A percentile compares a stretch with the other conserved stretches of the same genome.
Evolutionary conservation across 345 rosid genomes (phyloP).

Genomic region (Citrus trifoliata): DNA sequence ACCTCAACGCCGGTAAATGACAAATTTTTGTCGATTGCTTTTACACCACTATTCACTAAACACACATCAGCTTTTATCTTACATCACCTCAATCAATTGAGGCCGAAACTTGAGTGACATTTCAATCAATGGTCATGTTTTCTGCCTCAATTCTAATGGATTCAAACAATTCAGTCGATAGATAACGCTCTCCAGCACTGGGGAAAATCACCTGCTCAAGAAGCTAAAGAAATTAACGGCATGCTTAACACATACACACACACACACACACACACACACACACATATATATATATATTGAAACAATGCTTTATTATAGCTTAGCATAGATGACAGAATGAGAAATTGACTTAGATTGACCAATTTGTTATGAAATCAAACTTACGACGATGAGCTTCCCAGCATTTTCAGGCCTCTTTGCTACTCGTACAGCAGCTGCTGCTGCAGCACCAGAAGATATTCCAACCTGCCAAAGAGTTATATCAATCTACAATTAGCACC

Average conservation of each 20-base stretch:
- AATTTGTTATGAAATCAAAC: neutral
- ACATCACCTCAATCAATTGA: too few relatives aligned
- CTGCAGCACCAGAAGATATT: conserved; percentile 62
- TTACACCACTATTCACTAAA: too few relatives aligned
- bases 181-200: conserved; percentile 72
- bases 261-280: accelerated
- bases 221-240: neutral
- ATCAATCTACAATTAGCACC: neutral
- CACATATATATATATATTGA: too few relatives aligned
- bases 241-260: neutral
- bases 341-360: too few relatives aligned
- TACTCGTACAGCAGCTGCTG: conserved; percentile 40
- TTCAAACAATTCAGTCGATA: conserved; percentile 52
- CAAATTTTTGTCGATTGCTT: too few relatives aligned
- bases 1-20: too few relatives aligned
- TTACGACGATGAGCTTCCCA: conserved; percentile 56
- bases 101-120: neutral
- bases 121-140: conserved; percentile 41
- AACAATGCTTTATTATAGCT: too few relatives aligned
- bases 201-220: conserved; percentile 61
- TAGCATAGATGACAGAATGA: too few relatives aligned
- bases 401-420: conserved; percentile 54
- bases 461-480: conserved; percentile 34
- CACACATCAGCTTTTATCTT: too few relatives aligned
- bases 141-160: conserved; percentile 49